Conservation (phyloP, 2,329 filamentous ascomycete genomes). For the Neodidymelliopsis sp. region DNA sequence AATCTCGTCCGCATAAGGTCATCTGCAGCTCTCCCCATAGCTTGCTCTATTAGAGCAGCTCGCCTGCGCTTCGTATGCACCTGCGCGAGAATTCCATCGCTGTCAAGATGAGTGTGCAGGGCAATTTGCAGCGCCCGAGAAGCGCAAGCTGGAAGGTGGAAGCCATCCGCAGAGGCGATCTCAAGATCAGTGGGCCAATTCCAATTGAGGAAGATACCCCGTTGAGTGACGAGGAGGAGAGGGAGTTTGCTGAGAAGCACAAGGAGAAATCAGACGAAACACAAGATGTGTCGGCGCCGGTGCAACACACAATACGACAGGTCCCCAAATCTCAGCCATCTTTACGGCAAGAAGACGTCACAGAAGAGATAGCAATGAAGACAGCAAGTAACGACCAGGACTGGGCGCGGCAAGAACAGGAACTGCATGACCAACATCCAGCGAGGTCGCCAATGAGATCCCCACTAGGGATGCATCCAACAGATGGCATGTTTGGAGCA, state of each 20-base stretch:
- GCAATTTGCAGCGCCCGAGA: conserved; percentile 34
- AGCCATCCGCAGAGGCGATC: conserved; percentile 47
- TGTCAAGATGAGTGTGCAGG: conserved; percentile 42
- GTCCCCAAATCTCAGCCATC: conserved; percentile 13
- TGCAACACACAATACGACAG: conserved; percentile 20
- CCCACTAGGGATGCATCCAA: conserved; percentile 33
- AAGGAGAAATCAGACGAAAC: conserved; percentile 19
- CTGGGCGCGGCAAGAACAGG: conserved; percentile 16
- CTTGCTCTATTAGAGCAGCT: conserved; percentile 20
- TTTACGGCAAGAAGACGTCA: conserved; percentile 16
- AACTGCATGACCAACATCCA: conserved; percentile 25
- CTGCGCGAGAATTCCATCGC: conserved; percentile 40
- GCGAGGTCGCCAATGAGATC: conserved; percentile 21
- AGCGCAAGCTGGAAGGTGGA: conserved; percentile 49
- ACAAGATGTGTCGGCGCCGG: conserved; percentile 25
- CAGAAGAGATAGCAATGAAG: conserved; percentile 15
- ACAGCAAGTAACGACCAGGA: conserved; percentile 13
- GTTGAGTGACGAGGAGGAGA: conserved; percentile 46
- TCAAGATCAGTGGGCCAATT: conserved; percentile 50
- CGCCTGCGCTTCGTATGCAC: conserved; percentile 40
- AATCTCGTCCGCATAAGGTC: conserved; percentile 32
- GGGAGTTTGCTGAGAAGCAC: conserved; percentile 37
- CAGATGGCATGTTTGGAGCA: conserved; percentile 23
- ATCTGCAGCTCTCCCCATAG: conserved; percentile 18
- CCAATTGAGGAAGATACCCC: conserved; percentile 48